Conservation (phyloP, 305 asterid genomes). For the Solanum hybrid region DNA sequence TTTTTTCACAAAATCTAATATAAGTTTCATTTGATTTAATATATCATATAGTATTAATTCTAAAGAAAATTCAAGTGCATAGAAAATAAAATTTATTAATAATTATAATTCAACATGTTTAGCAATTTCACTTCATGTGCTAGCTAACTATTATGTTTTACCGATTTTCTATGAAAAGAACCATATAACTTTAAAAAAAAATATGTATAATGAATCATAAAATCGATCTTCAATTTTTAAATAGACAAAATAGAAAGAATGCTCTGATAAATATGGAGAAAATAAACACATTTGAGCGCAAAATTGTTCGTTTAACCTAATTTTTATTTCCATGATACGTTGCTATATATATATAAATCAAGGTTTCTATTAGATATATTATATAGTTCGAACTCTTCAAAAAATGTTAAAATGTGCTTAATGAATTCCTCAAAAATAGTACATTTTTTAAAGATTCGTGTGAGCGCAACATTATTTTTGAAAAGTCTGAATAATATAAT, state of each 20-base stretch:
- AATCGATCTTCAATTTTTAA: neutral
- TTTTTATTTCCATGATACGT: neutral
- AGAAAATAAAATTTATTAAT: too few species aligned
- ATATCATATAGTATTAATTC: neutral
- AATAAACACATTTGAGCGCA: neutral
- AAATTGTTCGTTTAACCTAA: neutral
- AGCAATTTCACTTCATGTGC: neutral
- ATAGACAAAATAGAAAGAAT: neutral
- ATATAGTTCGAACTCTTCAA: neutral
- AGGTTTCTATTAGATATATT: neutral
- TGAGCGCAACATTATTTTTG: accelerated
- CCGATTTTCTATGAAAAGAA: neutral
- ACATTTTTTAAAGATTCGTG: too few species aligned
- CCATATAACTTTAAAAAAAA: neutral
- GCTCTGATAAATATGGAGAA: neutral
- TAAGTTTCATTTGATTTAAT: neutral
- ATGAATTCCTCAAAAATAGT: neutral
- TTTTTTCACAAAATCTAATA: neutral
- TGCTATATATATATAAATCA: neutral
- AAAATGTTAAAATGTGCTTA: neutral
- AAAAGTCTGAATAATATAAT: neutral
- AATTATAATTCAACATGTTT: neutral
- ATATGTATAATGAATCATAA: too few species aligned
- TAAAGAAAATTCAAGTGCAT: neutral
- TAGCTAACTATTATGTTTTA: neutral